Evolutionary conservation across 257 asterid species (phyloP), one percentile per base, ranked within the genome.

Genomic region (Pogostemon cablin): DNA sequence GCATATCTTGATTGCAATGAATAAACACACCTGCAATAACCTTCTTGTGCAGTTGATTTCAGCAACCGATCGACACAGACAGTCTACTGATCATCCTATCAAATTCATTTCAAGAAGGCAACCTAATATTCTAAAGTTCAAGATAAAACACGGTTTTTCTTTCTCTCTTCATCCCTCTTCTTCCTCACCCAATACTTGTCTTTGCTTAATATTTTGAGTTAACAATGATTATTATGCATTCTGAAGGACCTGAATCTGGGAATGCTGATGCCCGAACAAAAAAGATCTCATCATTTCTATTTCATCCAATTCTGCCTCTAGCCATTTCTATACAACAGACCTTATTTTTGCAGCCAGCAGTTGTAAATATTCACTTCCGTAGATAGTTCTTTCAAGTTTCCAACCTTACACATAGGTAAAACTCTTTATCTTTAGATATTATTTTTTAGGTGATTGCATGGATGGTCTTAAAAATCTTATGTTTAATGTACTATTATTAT

Each of bases 331-430:
- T 95, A 74, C 99, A 91, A 78, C 99, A 95, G 78, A 83, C 98
- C 61, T 67, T 89, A 63, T 84, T 76, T 80, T 73, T 86, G 88
- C 99, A 89, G 84, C 93, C 98, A 3, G 84, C 95, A 42, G 98
- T 89, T 78, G 96, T 95, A 70, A 95, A 95, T 89, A 95, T 95
- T 79, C 99, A 95, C 79, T 88, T 89, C 64, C 99, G 97, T 60
- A 76, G 86, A 78, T 93, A 66, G 17, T 74, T 67, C 58, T 59
- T 41, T 44, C 32, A 25, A 25, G 1, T 25, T 25, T 1, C 32
- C 46, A 35, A 11, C 8, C 37, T 54, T 37, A 32, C 57, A 5
- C 9, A 6, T 52, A 15, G 32, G 32, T 25, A 25, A 25, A 25
- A 25, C 32, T 25, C 32, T 25, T 25, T 25, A 25, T 25, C 32